Evolutionary conservation across 2,329 filamentous ascomycete genomes (phyloP).

Genomic region (Diaporthe sp.): DNA sequence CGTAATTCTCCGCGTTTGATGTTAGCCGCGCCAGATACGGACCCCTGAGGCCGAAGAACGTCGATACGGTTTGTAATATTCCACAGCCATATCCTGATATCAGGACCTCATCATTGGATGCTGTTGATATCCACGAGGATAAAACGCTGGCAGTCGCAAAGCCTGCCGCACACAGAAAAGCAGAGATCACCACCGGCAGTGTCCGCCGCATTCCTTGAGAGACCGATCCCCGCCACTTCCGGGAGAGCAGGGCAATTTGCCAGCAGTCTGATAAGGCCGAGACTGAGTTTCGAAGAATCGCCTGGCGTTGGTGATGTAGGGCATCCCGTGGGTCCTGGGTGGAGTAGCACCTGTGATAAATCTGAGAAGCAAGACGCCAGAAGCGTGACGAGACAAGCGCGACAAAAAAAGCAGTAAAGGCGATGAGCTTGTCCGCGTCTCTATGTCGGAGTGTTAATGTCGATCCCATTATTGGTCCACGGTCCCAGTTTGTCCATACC

Average conservation of each 20-base stretch:
- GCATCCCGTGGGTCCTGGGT: conserved; percentile 42
- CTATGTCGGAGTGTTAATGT: conserved; percentile 51
- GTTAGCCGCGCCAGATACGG: neutral
- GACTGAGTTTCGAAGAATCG: neutral
- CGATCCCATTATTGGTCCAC: conserved; percentile 48
- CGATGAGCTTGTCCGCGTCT: conserved; percentile 50
- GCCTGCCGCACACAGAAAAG: neutral
- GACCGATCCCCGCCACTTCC: neutral
- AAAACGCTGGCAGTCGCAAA: neutral
- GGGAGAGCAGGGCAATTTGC: neutral
- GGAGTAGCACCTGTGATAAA: conserved; percentile 43
- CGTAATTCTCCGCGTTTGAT: conserved; percentile 37
- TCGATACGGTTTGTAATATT: too few species aligned
- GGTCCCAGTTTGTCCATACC: conserved; percentile 51
- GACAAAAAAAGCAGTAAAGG: conserved; percentile 52
- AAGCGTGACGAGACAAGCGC: conserved; percentile 43
- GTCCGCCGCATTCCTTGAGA: neutral
- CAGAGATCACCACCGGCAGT: neutral
- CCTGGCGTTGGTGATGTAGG: conserved; percentile 48
- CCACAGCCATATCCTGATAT: neutral
- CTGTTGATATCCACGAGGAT: conserved; percentile 4
- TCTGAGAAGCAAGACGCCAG: conserved; percentile 45
- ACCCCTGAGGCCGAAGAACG: too few species aligned
- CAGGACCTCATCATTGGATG: neutral
- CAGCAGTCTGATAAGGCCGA: neutral